A percentile compares a stretch with the other conserved stretches of the same genome.
Conservation (phyloP, 2,329 filamentous ascomycete species). For the Clarireedia paspali region DNA sequence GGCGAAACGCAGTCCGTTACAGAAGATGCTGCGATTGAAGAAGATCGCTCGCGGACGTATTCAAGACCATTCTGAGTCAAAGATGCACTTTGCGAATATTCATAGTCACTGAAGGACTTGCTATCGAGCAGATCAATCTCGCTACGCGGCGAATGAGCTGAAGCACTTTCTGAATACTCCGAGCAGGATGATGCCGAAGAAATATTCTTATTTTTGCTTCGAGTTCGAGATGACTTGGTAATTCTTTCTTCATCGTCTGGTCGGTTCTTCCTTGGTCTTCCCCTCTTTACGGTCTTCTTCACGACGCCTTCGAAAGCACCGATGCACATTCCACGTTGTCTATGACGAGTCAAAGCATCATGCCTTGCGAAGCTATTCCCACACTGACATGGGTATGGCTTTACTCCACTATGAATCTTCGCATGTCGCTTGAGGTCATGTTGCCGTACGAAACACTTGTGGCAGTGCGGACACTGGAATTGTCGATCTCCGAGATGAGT, state of each 20-base stretch:
- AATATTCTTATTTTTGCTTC: constrained; percentile 42
- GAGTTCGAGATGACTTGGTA: constrained; percentile 49
- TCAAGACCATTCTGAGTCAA: constrained; percentile 34
- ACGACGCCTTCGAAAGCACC: constrained; percentile 82
- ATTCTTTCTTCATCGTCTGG: constrained; percentile 43
- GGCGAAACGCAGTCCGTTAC: constrained; percentile 26
- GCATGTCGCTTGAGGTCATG: constrained; percentile 96
- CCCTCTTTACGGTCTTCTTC: constrained; percentile 59
- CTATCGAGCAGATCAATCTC: constrained; percentile 36
- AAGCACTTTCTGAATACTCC: constrained; percentile 48
- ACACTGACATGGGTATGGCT: constrained; percentile 90
- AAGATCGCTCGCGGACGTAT: constrained; percentile 24
- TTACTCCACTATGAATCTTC: constrained; percentile 94
- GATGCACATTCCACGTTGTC: constrained; percentile 93
- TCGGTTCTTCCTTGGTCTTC: constrained; percentile 54
- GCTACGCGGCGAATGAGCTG: constrained; percentile 44
- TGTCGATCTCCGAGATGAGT: constrained; percentile 95
- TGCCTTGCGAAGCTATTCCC: constrained; percentile 92
- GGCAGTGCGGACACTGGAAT: constrained; percentile 86
- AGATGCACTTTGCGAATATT: constrained; percentile 28
- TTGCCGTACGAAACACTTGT: constrained; percentile 93
- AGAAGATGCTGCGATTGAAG: constrained; percentile 9
- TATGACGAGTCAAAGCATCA: constrained; percentile 87
- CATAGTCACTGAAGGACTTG: constrained; percentile 30
- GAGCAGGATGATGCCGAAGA: constrained; percentile 43